Percentiles rank a stretch among this genome's conserved stretches.
These are phyloP conservation scores for Fraxinus anomala DNA, from an alignment of 257 asterid genomes.

Conservation along the genomic window DNA sequence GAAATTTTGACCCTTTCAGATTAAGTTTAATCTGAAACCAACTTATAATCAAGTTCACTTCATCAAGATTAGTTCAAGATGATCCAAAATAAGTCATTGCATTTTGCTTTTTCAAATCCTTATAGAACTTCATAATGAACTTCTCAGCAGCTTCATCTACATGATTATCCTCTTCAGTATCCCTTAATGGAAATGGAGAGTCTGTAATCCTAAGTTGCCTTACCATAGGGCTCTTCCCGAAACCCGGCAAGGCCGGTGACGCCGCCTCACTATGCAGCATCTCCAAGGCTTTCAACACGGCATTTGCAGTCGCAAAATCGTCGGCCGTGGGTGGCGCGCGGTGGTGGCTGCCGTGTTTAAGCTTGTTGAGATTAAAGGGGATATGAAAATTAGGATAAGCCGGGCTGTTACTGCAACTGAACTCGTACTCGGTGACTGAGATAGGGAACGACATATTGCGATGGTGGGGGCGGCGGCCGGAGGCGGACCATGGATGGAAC, in stretches of 20 bases:
- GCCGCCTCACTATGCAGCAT: constrained; percentile 46
- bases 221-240: constrained; percentile 69
- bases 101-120: constrained; percentile 52
- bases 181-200: constrained; percentile 56
- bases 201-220: constrained; percentile 76
- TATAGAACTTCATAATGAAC: constrained; percentile 60
- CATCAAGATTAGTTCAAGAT: constrained; percentile 3
- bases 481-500: constrained; percentile 56
- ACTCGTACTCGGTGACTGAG: constrained; percentile 58
- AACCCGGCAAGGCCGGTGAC: constrained; percentile 74
- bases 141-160: constrained; percentile 71
- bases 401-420: constrained; percentile 82
- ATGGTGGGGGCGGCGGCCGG: constrained; percentile 30
- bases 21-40: constrained; percentile 3
- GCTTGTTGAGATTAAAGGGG: constrained; percentile 49
- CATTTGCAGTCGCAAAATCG: constrained; percentile 37
- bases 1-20: constrained; percentile 18
- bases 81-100: constrained; percentile 19
- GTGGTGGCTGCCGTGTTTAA: constrained; percentile 33
- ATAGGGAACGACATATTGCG: constrained; percentile 26
- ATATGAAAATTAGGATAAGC: constrained; percentile 40
- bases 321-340: constrained; percentile 33
- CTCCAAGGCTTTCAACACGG: constrained; percentile 41
- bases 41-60: constrained; percentile 6
- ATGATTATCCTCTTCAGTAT: constrained; percentile 40